Evolutionary conservation across 116 monocot species (phyloP).

Genomic region (Thalassia testudinum): DNA sequence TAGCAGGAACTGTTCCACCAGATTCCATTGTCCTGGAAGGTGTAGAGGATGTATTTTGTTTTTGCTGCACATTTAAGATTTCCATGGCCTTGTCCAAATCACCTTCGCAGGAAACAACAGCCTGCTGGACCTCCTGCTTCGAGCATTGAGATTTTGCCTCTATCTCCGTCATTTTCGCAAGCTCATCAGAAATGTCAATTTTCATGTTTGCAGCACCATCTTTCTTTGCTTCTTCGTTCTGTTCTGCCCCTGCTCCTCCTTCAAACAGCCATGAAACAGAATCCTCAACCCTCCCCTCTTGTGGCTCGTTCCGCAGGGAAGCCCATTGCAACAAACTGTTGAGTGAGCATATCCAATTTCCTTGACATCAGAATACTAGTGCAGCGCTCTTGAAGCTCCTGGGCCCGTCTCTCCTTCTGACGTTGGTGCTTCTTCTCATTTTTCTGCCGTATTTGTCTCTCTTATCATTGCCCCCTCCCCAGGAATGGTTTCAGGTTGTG

Average conservation of each 20-base stretch:
- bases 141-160: slow-evolving; percentile 44
- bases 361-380: slow-evolving; percentile 52
- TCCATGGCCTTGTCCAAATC: slow-evolving; percentile 59
- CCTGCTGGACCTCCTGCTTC: slow-evolving; percentile 78
- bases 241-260: slow-evolving; percentile 29
- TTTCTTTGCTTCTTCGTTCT: slow-evolving; percentile 2
- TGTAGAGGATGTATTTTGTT: slow-evolving; percentile 19
- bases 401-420: slow-evolving; percentile 69
- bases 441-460: slow-evolving; percentile 81
- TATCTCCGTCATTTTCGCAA: slow-evolving; percentile 40
- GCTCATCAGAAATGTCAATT: slow-evolving; percentile 64
- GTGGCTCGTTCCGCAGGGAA: slow-evolving; percentile 55
- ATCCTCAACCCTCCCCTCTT: slow-evolving; percentile 60
- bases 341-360: slow-evolving; percentile 50
- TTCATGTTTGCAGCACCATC: slow-evolving; percentile 29
- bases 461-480: slow-evolving; percentile 56
- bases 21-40: slow-evolving; percentile 17
- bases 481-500: slow-evolving; percentile 26
- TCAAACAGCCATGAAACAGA: slow-evolving; percentile 65
- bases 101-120: slow-evolving; percentile 59
- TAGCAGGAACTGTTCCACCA: slow-evolving; percentile 8
- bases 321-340: slow-evolving; percentile 73
- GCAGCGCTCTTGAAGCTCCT: slow-evolving; percentile 74
- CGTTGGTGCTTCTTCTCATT: slow-evolving; percentile 93
- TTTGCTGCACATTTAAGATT: slow-evolving; percentile 33